Evolutionary conservation across 805 yeast genomes (phyloP).

Genomic region (Candida maris): DNA sequence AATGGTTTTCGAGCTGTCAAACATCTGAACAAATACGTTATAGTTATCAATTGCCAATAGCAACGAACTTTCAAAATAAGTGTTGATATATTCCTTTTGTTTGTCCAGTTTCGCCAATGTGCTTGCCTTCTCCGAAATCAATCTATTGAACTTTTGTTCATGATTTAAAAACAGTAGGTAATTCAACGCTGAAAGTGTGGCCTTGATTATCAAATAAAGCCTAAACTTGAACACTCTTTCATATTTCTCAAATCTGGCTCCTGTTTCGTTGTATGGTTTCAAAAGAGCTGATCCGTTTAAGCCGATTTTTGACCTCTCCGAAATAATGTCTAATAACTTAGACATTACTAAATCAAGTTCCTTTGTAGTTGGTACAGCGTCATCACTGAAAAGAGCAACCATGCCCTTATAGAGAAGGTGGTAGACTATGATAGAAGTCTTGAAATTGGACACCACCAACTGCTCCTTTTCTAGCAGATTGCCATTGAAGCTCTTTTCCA

Average conservation of each 20-base stretch:
- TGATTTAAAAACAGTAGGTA: conserved; percentile 41
- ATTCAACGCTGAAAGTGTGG: conserved; percentile 47
- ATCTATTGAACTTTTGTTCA: conserved; percentile 34
- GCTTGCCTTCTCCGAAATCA: conserved; percentile 28
- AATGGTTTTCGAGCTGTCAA: conserved; percentile 25
- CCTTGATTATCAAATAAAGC: conserved; percentile 36
- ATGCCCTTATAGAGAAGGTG: conserved; percentile 38
- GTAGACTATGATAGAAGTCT: conserved; percentile 45
- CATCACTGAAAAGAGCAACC: conserved; percentile 34
- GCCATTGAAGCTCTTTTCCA: conserved; percentile 33
- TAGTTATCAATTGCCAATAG: conserved; percentile 36
- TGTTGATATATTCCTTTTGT: conserved; percentile 30
- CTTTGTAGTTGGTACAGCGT: conserved; percentile 32
- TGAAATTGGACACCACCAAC: conserved; percentile 44
- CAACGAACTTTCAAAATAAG: conserved; percentile 34
- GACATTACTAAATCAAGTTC: conserved; percentile 29
- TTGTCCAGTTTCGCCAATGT: conserved; percentile 29
- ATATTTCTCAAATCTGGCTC: conserved; percentile 18
- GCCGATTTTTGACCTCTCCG: conserved; percentile 28
- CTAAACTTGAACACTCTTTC: conserved; percentile 31
- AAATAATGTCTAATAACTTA: conserved; percentile 27
- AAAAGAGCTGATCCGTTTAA: conserved; percentile 24
- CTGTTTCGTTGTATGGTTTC: conserved; percentile 10
- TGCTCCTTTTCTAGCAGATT: conserved; percentile 36
- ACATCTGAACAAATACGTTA: conserved; percentile 32